Evolutionary conservation across 176 grass and related monocot genomes (phyloP).

Genomic region (Oryza officinalis): DNA sequence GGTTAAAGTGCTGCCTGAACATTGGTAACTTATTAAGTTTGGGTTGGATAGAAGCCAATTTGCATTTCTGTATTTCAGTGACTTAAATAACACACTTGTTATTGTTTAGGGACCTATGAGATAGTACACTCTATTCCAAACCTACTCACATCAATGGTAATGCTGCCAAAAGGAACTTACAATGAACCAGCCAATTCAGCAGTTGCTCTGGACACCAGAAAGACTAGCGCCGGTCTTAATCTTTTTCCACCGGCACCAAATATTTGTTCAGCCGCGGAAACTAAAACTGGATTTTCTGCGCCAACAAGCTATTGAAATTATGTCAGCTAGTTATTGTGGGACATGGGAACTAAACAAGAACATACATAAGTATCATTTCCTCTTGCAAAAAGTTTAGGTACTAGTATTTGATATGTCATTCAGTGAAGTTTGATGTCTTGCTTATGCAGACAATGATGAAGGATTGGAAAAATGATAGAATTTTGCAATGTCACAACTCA

Average conservation of each 20-base stretch:
- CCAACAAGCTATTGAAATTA: conserved; percentile 62
- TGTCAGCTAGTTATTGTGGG: conserved; percentile 43
- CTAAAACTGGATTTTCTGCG: conserved; percentile 83
- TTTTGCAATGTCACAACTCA: neutral
- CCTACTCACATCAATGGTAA: neutral
- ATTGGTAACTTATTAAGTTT: neutral
- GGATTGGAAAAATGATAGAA: neutral
- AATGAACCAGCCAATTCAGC: conserved; percentile 60
- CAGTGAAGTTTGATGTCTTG: neutral
- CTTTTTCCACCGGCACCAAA: conserved; percentile 89
- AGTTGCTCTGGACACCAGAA: conserved; percentile 85
- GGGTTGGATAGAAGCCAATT: neutral
- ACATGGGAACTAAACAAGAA: neutral
- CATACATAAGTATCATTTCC: neutral
- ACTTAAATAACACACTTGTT: neutral
- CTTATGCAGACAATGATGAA: neutral
- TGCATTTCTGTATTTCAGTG: neutral
- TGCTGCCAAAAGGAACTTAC: conserved; percentile 44
- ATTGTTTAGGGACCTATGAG: neutral
- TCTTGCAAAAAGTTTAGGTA: neutral
- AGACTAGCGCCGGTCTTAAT: conserved; percentile 77
- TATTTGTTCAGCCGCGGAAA: conserved; percentile 77
- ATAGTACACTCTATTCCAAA: neutral
- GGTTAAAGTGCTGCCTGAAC: neutral
- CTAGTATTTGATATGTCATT: conserved; percentile 5